Evolutionary conservation across 2,329 filamentous ascomycete genomes (phyloP).

Genomic region (Xylaria hypoxylon): DNA sequence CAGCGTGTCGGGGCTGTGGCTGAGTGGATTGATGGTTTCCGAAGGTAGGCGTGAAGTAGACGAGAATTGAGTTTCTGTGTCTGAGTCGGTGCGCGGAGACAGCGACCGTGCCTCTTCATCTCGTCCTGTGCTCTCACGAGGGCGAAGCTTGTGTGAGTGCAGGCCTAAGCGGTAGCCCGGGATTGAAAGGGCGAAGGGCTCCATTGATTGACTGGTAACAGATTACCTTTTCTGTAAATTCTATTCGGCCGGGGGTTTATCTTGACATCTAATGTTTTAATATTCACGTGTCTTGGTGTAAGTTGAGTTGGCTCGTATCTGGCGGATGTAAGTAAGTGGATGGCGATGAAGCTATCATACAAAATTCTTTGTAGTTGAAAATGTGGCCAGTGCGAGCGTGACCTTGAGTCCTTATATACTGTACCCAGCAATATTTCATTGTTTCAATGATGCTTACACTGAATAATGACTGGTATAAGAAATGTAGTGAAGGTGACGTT

Average conservation of each 20-base stretch:
- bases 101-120: slow-evolving; percentile 17
- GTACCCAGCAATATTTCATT: slow-evolving; percentile 17
- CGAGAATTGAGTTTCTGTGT: slow-evolving; percentile 32
- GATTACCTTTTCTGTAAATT: neutral
- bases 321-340: neutral
- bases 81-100: slow-evolving; percentile 22
- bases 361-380: slow-evolving; percentile 15
- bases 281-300: neutral
- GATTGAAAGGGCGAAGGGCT: slow-evolving; percentile 49
- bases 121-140: slow-evolving; percentile 15
- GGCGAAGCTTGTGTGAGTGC: slow-evolving; percentile 49
- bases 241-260: neutral
- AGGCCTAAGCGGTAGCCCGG: slow-evolving; percentile 46
- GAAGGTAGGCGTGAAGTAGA: slow-evolving; percentile 46
- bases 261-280: neutral
- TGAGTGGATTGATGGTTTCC: slow-evolving; percentile 65
- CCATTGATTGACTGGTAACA: slow-evolving; percentile 36
- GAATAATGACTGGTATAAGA: neutral
- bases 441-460: neutral
- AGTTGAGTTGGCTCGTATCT: neutral
- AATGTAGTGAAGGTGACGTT: too few relatives aligned
- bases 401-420: slow-evolving; percentile 13
- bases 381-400: slow-evolving; percentile 20
- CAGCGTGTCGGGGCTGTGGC: slow-evolving; percentile 64
- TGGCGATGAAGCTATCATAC: slow-evolving; percentile 15